Conservation (phyloP, 2,329 filamentous ascomycete genomes). For the Fusarium sp. region DNA sequence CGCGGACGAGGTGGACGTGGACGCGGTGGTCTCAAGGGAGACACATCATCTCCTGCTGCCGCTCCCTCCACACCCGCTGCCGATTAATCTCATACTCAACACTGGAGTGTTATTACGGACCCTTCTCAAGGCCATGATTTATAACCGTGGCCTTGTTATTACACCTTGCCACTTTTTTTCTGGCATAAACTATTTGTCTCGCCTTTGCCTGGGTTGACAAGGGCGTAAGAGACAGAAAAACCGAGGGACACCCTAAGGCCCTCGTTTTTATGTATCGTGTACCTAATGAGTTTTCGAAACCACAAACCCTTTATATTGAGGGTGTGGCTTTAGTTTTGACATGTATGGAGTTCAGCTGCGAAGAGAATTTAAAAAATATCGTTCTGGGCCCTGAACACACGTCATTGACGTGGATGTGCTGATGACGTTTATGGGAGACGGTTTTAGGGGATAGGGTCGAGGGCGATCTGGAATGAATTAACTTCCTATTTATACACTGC, state of each 20-base stretch:
- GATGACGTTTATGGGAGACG: constrained; percentile 32
- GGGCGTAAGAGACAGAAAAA: constrained; percentile 41
- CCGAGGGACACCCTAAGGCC: constrained; percentile 38
- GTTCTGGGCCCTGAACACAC: constrained; percentile 45
- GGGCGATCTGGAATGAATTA: constrained; percentile 42
- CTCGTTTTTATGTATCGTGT: constrained; percentile 52
- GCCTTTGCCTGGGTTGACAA: constrained; percentile 40
- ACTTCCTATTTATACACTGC: constrained; percentile 46
- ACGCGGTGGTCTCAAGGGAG: constrained; percentile 69
- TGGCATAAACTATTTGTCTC: constrained; percentile 39
- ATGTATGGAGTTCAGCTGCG: constrained; percentile 52
- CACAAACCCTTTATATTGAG: constrained; percentile 46
- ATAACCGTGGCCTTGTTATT: constrained; percentile 24
- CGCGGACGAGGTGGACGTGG: constrained; percentile 69
- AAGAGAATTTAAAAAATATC: constrained; percentile 49
- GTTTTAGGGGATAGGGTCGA: constrained; percentile 34
- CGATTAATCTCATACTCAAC: constrained; percentile 46
- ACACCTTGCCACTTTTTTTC: constrained; percentile 37
- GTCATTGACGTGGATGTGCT: constrained; percentile 35
- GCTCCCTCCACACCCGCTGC: constrained; percentile 63
- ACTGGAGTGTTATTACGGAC: constrained; percentile 30
- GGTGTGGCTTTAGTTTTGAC: constrained; percentile 50
- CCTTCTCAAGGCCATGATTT: constrained; percentile 30
- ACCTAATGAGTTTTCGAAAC: constrained; percentile 54
- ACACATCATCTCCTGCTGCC: constrained; percentile 66